Evolutionary conservation across 2,329 filamentous ascomycete genomes (phyloP).

Genomic region (Alternaria burnsii): DNA sequence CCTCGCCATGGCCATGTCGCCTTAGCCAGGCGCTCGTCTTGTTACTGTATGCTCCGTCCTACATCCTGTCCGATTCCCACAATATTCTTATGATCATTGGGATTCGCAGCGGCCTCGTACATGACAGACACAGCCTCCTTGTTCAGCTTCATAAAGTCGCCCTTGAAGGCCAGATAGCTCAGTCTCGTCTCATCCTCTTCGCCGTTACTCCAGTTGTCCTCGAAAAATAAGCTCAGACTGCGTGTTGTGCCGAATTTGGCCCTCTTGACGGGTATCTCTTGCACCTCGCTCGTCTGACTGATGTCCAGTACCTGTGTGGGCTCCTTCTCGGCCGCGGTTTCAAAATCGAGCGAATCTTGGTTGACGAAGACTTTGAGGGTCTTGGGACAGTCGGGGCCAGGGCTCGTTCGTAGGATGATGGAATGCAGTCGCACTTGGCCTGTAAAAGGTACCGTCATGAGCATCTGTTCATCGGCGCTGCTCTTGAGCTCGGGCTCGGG

Average conservation of each 20-base stretch:
- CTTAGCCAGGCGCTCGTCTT: neutral
- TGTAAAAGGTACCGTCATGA: conserved; percentile 92
- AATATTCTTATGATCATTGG: conserved; percentile 76
- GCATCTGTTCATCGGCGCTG: conserved; percentile 90
- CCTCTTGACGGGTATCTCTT: conserved; percentile 88
- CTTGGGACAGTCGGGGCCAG: conserved; percentile 73
- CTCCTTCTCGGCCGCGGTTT: conserved; percentile 71
- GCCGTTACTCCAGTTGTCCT: conserved; percentile 82
- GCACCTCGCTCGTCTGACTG: conserved; percentile 79
- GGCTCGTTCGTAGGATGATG: conserved; percentile 82
- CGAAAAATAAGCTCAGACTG: conserved; percentile 83
- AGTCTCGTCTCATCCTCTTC: conserved; percentile 82
- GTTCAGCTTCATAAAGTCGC: conserved; percentile 89
- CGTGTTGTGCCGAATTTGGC: conserved; percentile 88
- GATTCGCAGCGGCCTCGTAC: conserved; percentile 94
- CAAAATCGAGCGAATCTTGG: conserved; percentile 82
- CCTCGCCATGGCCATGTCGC: neutral
- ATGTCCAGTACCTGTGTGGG: conserved; percentile 81
- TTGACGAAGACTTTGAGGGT: conserved; percentile 91
- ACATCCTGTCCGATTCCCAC: conserved; percentile 50
- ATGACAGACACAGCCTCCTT: conserved; percentile 84
- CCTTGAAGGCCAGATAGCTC: conserved; percentile 89
- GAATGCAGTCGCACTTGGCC: conserved; percentile 93
- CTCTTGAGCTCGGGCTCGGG: conserved; percentile 79
- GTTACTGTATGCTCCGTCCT: conserved; percentile 47